Evolutionary conservation across 2,329 filamentous ascomycete species (phyloP).

Genomic region (Aspergillus fumigatus): DNA sequence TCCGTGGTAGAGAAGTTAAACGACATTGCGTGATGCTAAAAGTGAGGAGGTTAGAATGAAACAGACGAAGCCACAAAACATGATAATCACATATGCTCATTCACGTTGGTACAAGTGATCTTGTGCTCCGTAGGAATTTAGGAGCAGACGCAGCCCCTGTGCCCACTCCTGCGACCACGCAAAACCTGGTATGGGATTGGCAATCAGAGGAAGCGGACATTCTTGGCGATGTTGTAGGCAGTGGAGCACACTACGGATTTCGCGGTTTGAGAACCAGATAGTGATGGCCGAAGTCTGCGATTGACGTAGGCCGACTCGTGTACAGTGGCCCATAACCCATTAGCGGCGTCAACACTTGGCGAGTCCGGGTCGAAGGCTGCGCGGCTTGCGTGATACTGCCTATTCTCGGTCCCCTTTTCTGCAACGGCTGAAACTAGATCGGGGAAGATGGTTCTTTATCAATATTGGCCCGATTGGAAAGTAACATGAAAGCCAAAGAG

Average conservation of each 20-base stretch:
- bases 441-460: background rate
- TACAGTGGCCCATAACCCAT: background rate
- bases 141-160: background rate
- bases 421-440: background rate
- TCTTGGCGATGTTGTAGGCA: constrained; percentile 22
- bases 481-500: background rate
- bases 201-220: constrained; percentile 14
- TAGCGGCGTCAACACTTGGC: background rate
- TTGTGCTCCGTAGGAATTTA: background rate
- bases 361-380: background rate
- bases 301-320: background rate
- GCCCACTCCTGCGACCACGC: constrained; percentile 13
- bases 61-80: too few species aligned
- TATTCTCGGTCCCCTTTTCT: background rate
- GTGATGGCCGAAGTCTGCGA: background rate
- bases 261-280: background rate
- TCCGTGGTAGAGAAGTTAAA: background rate
- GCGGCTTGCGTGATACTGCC: background rate
- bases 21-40: background rate
- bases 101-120: background rate
- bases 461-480: background rate
- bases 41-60: too few species aligned
- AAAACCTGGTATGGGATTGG: constrained; percentile 19
- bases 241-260: constrained; percentile 17
- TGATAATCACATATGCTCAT: background rate